Evolutionary conservation across 108 stramenopile genomes (phyloP), one percentile per base, ranked within the genome.

Genomic region (Skeletonema tropicum): DNA sequence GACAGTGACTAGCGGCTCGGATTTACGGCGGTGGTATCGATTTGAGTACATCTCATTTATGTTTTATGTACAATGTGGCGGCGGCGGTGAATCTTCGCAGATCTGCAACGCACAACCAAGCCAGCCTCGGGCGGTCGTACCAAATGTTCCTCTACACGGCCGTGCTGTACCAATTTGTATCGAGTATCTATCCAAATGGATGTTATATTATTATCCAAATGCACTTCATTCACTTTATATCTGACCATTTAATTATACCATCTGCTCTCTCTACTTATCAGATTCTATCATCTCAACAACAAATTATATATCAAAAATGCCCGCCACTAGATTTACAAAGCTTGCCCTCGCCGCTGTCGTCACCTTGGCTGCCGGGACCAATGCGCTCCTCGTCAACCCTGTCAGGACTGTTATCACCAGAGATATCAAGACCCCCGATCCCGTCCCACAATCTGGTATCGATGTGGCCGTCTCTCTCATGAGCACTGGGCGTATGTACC

Each of bases 401-500:
- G 49, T 73, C 42, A 52, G 76, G 30, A 76, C 76, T 25, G 29
- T 42, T 36, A 75, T 93, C 70, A 82, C 84, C 32, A 79, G 86
- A 3, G 89, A 94, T 70, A 94, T 94, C 81, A 94, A 94, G 77
- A 89, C 86, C 13, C 92, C 92, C 46, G 90, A 91, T 71, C 92
- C 92, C 15, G 86, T 93, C 19, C 92, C 92, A 39, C 83, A 71
- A 15, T 85, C 84, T n/a, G 92, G 92, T 26, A 87, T 88, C 64
- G 64, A 85, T 35, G 90, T 70, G 13, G 92, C 92, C 14, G 63
- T 93, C 12, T 83, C 87, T 29, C 81, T 90, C 36, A 91, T 93
- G 92, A 67, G 78, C 42, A 84, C 85, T 3, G 92, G 92, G 5
- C 79, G 90, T 23, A 75, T 93, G 69, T 93, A 93, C 66, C 85